These are phyloP conservation scores for Leccinum fibrillosum DNA, from an alignment of 768 basidiomycete genomes.

Conservation along the genomic window DNA sequence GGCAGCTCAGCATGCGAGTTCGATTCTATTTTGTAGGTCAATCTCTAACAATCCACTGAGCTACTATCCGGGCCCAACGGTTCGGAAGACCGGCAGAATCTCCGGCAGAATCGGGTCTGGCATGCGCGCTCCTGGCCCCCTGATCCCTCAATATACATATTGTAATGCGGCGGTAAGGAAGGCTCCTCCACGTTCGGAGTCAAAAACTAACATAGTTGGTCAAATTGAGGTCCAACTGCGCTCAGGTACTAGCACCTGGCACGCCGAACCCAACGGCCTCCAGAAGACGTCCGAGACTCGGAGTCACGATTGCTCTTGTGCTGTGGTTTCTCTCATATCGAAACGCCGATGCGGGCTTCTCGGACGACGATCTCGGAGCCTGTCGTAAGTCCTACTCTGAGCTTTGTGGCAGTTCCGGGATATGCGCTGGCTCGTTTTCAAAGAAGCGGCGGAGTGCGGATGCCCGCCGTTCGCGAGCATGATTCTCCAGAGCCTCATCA, in stretches of 20 bases:
- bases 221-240: neutral
- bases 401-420: conserved; percentile 1
- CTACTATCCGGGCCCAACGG: neutral
- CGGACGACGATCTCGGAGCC: neutral
- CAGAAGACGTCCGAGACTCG: neutral
- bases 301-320: neutral
- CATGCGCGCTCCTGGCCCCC: neutral
- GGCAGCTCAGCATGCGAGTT: neutral
- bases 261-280: neutral
- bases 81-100: neutral
- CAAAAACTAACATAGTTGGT: neutral
- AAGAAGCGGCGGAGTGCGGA: neutral
- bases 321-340: neutral
- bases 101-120: neutral
- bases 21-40: neutral
- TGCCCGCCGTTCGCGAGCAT: neutral
- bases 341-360: conserved; percentile 8
- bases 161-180: neutral
- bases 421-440: neutral
- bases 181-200: no score
- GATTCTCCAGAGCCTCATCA: neutral
- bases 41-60: neutral
- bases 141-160: no score
- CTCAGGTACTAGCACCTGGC: neutral
- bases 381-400: neutral